Percentiles rank a stretch among this genome's conserved stretches.
Conservation (phyloP, 1,284 basidiomycete genomes). For the Austroboletus novae-zelandiae region DNA sequence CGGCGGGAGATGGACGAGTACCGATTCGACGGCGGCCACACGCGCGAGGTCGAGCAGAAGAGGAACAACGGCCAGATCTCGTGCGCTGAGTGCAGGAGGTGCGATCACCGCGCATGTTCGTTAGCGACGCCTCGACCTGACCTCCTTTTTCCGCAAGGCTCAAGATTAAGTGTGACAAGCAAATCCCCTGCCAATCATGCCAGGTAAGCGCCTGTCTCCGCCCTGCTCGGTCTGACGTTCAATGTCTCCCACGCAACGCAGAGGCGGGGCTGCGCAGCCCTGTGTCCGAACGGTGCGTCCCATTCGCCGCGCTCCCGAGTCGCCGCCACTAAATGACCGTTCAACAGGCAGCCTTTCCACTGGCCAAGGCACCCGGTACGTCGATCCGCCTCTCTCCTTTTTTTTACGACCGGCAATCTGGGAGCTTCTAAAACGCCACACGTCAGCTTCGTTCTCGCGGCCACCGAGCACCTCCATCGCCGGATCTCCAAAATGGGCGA, state of each 20-base stretch:
- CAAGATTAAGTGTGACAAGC: slow-evolving; percentile 76
- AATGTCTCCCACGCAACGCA: slow-evolving; percentile 19
- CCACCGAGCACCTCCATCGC: slow-evolving; percentile 69
- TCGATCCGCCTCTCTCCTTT: slow-evolving; percentile 1
- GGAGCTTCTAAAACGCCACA: slow-evolving; percentile 6
- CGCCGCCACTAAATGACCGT: too few relatives aligned
- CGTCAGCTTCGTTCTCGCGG: slow-evolving; percentile 63
- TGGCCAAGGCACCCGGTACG: slow-evolving; percentile 60
- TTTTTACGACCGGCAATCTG: background rate
- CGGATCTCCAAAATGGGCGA: slow-evolving; percentile 59
- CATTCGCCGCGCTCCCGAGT: too few relatives aligned
- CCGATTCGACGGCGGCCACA: slow-evolving; percentile 47
- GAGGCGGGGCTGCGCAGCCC: slow-evolving; percentile 61
- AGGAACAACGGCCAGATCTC: slow-evolving; percentile 52
- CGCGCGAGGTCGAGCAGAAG: slow-evolving; percentile 53
- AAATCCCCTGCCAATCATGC: slow-evolving; percentile 69
- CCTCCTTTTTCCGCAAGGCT: slow-evolving; percentile 39
- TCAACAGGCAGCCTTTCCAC: slow-evolving; percentile 56
- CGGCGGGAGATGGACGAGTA: slow-evolving; percentile 49
- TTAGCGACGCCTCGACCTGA: too few relatives aligned
- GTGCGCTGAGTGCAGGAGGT: slow-evolving; percentile 64
- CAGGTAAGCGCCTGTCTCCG: slow-evolving; percentile 40
- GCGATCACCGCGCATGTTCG: slow-evolving; percentile 43
- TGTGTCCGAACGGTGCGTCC: slow-evolving; percentile 66
- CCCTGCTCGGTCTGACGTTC: background rate